Conservation (phyloP, 306 rosid species). For the Quercus wislizeni region DNA sequence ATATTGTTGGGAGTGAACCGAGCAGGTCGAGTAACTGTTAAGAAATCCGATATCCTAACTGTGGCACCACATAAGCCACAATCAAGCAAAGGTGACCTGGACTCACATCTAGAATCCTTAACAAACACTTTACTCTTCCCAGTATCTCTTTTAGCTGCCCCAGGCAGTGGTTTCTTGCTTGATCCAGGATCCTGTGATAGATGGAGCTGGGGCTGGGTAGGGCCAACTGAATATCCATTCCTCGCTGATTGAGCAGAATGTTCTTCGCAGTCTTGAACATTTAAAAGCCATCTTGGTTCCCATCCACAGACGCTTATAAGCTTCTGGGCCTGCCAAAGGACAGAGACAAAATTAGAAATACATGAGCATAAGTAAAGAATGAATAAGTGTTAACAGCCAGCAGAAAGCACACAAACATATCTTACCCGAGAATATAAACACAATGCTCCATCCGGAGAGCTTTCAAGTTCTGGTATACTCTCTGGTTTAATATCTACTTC, state of each 20-base stretch:
- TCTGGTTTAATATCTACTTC: conserved; percentile 69
- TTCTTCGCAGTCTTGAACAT: conserved; percentile 94
- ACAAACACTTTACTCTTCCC: conserved; percentile 69
- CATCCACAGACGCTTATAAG: conserved; percentile 98
- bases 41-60: conserved; percentile 75
- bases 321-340: conserved; percentile 78
- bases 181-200: conserved; percentile 65
- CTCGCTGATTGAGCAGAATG: conserved; percentile 99
- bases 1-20: conserved; percentile 65
- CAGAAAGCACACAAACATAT: conserved; percentile 4
- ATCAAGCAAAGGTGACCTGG: conserved; percentile 78
- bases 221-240: conserved; percentile 81
- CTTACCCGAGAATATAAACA: conserved; percentile 76
- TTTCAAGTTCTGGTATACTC: conserved; percentile 60
- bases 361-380: conserved; percentile 12
- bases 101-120: conserved; percentile 70
- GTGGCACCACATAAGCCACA: conserved; percentile 98
- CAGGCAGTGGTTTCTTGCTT: conserved; percentile 63
- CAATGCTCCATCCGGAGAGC: conserved; percentile 72
- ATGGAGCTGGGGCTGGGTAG: conserved; percentile 64
- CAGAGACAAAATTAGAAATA: conserved; percentile 26
- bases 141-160: conserved; percentile 69
- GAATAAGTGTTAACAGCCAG: conserved; percentile 4
- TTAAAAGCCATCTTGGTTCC: conserved; percentile 96
- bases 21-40: conserved; percentile 78